Conservation (phyloP, 768 basidiomycete genomes). For the Mycena vitilis region DNA sequence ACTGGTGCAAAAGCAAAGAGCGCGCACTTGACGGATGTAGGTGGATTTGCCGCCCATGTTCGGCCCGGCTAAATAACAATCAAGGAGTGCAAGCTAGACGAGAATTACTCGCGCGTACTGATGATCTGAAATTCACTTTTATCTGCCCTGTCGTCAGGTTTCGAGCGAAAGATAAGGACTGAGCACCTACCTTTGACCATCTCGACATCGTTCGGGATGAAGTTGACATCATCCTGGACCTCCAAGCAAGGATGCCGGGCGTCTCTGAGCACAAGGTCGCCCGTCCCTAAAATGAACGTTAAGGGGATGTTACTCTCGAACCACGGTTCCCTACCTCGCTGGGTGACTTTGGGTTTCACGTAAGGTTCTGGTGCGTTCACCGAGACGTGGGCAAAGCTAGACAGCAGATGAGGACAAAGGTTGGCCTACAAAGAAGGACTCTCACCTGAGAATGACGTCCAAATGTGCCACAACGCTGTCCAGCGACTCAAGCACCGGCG, state of each 20-base stretch:
- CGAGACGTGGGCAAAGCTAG: conserved; percentile 92
- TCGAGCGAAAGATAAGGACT: neutral
- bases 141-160: conserved; percentile 51
- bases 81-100: neutral
- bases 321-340: conserved; percentile 74
- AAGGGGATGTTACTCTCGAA: neutral
- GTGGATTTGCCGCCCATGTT: conserved; percentile 99
- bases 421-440: neutral
- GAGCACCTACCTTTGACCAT: conserved; percentile 83
- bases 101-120: conserved; percentile 58
- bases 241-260: conserved; percentile 97
- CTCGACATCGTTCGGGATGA: conserved; percentile 95
- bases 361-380: conserved; percentile 89
- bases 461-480: conserved; percentile 89
- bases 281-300: conserved; percentile 64
- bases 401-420: neutral
- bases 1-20: neutral
- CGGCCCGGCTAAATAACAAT: conserved; percentile 76
- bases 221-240: conserved; percentile 93
- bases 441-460: conserved; percentile 90
- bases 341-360: conserved; percentile 83
- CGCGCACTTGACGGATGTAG: conserved; percentile 86
- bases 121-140: conserved; percentile 96
- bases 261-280: conserved; percentile 82
- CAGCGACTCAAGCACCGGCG: conserved; percentile 85